Base-by-base conservation (phyloP, 1,139 yeast species). In the Kurtzmaniella quercitrusa region DNA sequence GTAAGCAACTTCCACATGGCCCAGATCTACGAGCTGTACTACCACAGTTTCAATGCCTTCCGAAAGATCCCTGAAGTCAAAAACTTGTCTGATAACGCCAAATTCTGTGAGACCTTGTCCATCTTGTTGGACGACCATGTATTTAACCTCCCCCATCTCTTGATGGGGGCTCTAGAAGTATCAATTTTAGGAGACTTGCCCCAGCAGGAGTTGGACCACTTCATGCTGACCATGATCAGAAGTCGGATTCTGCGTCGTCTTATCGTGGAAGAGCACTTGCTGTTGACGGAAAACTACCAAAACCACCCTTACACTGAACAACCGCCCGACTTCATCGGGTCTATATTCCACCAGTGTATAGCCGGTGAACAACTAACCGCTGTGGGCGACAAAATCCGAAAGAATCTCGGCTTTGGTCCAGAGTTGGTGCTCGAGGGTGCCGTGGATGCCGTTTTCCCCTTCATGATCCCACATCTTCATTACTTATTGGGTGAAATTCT, bases 161-260 rank as follows among this genome's bases (percentile, higher is more conserved):
- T 91, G 74, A 87, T 89, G 91, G 98, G 97, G 2, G 90, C 95
- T 1, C 69, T 90, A 45, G 97, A 91, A 56, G 85, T 86, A 44
- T 79, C 90, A 12, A 79, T 84, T 40, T 65, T 84, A 39, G 73
- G 79, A 38, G 70, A 79, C 34, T 73, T 85, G 53, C 83, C 89
- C 1, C 82, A 80, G 45, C 63, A 70, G 1, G 70, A 81, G 41
- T 65, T 91, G 51, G 96, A 91, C 58, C 68, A 66, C 23, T 79
- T 90, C 55, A 80, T 90, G 77, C 81, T 90, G 16, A 76, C 85
- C 2, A 77, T 89, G 73, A 66, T 91, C 39, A 71, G 96, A 46
- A 87, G 95, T 4, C 77, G 98, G 56, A 87, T 91, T 40, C 85
- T 95, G 55, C 73, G 98, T 63, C 71, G 98, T 54, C 85, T 91